Evolutionary conservation across 306 rosid genomes (phyloP).

Genomic region (Echinosophora koreensis): DNA sequence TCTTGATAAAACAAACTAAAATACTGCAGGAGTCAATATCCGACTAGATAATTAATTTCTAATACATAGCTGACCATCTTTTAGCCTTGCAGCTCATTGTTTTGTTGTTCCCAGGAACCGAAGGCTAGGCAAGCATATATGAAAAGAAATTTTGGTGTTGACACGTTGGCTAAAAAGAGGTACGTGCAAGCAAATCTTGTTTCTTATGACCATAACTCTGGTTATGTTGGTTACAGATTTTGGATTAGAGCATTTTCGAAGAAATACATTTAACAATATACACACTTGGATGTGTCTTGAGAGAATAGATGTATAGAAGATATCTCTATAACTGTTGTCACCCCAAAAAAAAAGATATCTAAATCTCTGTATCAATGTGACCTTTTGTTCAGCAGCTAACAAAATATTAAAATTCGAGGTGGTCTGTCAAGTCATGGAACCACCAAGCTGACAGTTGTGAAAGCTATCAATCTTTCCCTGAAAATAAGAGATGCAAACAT

Average conservation of each 20-base stretch:
- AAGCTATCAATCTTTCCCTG: constrained; percentile 50
- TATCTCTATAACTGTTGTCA: constrained; percentile 10
- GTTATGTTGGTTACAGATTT: not conserved
- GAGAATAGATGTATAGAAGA: not conserved
- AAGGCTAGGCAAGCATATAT: not conserved
- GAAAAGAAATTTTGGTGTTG: not conserved
- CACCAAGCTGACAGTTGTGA: constrained; percentile 40
- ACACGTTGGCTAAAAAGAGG: not conserved
- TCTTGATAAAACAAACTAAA: not conserved
- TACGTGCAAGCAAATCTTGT: not conserved
- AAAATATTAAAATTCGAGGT: constrained; percentile 9
- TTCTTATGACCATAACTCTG: not conserved
- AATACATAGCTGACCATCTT: not conserved
- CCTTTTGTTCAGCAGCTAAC: constrained; percentile 3
- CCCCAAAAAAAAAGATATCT: no score
- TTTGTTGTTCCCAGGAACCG: not conserved
- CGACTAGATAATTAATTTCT: not conserved
- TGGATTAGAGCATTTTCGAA: not conserved
- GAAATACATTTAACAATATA: not conserved
- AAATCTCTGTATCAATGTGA: not conserved
- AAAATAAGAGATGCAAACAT: constrained; percentile 40
- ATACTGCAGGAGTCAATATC: not conserved
- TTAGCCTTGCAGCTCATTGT: not conserved
- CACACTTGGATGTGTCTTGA: not conserved
- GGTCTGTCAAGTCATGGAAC: constrained; percentile 15